Evolutionary conservation across 176 grass and related monocot genomes (phyloP).

Genomic region (Thalia dealbata): DNA sequence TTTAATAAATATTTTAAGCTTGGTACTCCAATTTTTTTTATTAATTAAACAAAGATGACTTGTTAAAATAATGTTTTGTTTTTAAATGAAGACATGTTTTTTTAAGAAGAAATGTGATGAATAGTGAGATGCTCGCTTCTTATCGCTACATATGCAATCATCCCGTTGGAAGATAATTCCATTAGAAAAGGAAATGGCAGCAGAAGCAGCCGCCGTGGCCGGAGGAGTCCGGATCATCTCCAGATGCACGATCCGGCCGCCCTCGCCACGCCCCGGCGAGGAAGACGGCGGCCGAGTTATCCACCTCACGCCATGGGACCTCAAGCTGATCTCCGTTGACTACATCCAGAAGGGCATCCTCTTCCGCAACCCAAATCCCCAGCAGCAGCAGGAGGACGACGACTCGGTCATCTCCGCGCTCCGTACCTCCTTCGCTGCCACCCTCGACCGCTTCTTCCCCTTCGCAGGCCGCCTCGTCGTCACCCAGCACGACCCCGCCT

Average conservation of each 20-base stretch:
- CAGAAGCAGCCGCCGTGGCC: too few species aligned
- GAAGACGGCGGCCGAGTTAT: neutral
- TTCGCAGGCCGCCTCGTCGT: conserved; percentile 14
- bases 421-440: conserved; percentile 15
- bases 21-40: too few species aligned
- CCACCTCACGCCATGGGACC: conserved; percentile 13
- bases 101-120: too few species aligned
- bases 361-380: neutral
- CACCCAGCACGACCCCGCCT: neutral
- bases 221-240: conserved; percentile 1
- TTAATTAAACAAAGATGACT: too few species aligned
- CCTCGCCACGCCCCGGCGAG: neutral
- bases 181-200: too few species aligned
- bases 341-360: too few species aligned
- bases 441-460: conserved; percentile 25
- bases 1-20: too few species aligned
- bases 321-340: neutral
- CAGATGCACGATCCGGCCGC: neutral
- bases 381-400: neutral
- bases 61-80: too few species aligned
- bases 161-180: too few species aligned
- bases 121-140: too few species aligned
- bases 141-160: too few species aligned
- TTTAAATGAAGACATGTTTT: too few species aligned
- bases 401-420: neutral